Evolutionary conservation across 768 basidiomycete species (phyloP).

Genomic region (Pholiota conissans): DNA sequence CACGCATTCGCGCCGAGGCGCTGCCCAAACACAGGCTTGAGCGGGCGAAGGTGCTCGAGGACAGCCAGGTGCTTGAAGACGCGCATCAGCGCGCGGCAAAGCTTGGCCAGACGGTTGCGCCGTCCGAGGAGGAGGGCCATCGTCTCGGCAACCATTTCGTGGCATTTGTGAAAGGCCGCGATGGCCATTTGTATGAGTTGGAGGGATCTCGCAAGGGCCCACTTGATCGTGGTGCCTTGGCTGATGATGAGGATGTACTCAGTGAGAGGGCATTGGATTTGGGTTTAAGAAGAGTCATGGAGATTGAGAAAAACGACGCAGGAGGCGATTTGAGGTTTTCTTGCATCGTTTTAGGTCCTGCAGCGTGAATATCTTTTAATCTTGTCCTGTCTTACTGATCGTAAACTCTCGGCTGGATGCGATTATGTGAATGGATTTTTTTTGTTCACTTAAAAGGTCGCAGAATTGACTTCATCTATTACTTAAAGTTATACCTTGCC

Average conservation of each 20-base stretch:
- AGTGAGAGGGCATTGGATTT: conserved; percentile 9
- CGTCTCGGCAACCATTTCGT: conserved; percentile 12
- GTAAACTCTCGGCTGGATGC: too few species aligned
- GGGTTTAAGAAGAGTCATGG: conserved; percentile 9
- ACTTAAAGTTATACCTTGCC: too few species aligned
- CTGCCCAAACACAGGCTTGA: conserved; percentile 3
- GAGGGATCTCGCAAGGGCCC: conserved; percentile 12
- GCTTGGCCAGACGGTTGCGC: conserved; percentile 7
- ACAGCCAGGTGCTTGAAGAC: conserved; percentile 1
- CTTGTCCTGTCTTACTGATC: too few species aligned
- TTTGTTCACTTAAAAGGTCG: too few species aligned
- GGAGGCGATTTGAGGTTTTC: conserved; percentile 14
- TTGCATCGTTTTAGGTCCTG: conserved; percentile 6
- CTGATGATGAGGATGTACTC: conserved; percentile 9
- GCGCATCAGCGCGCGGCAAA: conserved; percentile 9
- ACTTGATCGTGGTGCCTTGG: conserved; percentile 7
- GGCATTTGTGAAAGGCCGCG: conserved; percentile 10
- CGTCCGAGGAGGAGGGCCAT: not conserved
- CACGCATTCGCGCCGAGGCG: not conserved
- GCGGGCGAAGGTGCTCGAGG: conserved; percentile 11
- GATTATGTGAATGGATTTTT: too few species aligned
- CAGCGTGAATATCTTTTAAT: not conserved
- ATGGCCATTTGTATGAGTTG: conserved; percentile 13
- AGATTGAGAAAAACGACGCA: conserved; percentile 2
- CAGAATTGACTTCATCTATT: too few species aligned